Conservation (phyloP, 2,329 filamentous ascomycete genomes). For the Aspergillus fructus region DNA sequence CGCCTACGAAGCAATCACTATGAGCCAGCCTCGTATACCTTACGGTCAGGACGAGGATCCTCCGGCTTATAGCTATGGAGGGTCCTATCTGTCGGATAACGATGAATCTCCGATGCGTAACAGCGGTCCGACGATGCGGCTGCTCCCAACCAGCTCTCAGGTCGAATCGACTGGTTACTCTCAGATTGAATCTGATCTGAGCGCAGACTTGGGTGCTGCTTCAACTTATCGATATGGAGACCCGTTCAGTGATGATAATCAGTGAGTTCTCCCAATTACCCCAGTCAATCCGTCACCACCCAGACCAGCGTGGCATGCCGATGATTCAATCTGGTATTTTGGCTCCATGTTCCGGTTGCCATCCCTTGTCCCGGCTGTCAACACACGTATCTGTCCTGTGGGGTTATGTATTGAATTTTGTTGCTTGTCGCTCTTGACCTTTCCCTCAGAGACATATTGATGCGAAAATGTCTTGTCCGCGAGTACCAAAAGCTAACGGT, state of each 20-base stretch:
- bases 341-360: constrained; percentile 1
- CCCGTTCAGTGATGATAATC: constrained; percentile 13
- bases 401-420: neutral
- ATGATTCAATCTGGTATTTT: constrained; percentile 9
- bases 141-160: constrained; percentile 43
- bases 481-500: constrained; percentile 17
- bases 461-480: constrained; percentile 1
- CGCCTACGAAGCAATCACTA: constrained; percentile 6
- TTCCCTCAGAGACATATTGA: neutral
- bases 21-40: constrained; percentile 28
- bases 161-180: constrained; percentile 28
- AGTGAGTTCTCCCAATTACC: constrained; percentile 15
- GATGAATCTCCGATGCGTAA: constrained; percentile 30
- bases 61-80: constrained; percentile 39
- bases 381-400: neutral
- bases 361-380: constrained; percentile 7
- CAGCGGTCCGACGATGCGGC: constrained; percentile 44
- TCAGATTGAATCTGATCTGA: constrained; percentile 35
- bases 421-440: neutral
- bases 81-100: constrained; percentile 29
- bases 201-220: constrained; percentile 25
- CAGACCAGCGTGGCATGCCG: constrained; percentile 13
- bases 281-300: neutral
- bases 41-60: constrained; percentile 44
- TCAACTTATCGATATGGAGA: constrained; percentile 31